Conservation (phyloP, 2,329 filamentous ascomycete species). For the Fusarium sulawesiense region DNA sequence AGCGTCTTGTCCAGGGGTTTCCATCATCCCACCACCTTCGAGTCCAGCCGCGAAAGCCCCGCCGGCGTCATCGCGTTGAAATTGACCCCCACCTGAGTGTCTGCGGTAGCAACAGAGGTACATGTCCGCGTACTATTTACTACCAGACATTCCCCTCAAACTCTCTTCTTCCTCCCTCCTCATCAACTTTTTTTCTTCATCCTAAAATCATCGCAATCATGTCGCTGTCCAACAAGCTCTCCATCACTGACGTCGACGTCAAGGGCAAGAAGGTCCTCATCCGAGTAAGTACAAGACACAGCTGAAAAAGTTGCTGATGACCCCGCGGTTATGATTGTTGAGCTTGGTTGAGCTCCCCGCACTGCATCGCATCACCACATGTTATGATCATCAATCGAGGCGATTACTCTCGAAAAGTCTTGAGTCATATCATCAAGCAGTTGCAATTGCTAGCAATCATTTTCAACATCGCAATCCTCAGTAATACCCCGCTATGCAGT, state of each 20-base stretch:
- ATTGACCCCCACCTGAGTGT: conserved; percentile 33
- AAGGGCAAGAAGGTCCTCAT: conserved; percentile 99
- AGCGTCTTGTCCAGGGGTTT: conserved; percentile 23
- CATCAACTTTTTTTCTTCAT: conserved; percentile 25
- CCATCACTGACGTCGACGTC: conserved; percentile 94
- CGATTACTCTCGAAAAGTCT: neutral
- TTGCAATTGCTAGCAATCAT: neutral
- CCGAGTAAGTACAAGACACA: conserved; percentile 71
- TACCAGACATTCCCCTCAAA: conserved; percentile 31
- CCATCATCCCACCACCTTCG: conserved; percentile 37
- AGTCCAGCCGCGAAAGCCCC: conserved; percentile 39
- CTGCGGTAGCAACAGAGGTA: neutral
- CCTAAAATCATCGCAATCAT: conserved; percentile 63
- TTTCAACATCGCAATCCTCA: neutral
- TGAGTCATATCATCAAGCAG: neutral
- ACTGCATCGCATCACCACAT: conserved; percentile 19
- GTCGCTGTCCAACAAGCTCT: conserved; percentile 99
- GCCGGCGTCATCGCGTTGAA: conserved; percentile 36
- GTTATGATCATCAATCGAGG: neutral
- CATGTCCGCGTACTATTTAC: conserved; percentile 19
- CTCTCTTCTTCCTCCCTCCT: conserved; percentile 40
- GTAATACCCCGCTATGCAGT: conserved; percentile 17
- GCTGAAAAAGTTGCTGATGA: conserved; percentile 41
- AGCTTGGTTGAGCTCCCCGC: conserved; percentile 27
- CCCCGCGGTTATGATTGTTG: conserved; percentile 47